phyloP scores from a whole-genome alignment of 1,284 basidiomycete genomes.

The Apiotrichum sp. region DNA sequence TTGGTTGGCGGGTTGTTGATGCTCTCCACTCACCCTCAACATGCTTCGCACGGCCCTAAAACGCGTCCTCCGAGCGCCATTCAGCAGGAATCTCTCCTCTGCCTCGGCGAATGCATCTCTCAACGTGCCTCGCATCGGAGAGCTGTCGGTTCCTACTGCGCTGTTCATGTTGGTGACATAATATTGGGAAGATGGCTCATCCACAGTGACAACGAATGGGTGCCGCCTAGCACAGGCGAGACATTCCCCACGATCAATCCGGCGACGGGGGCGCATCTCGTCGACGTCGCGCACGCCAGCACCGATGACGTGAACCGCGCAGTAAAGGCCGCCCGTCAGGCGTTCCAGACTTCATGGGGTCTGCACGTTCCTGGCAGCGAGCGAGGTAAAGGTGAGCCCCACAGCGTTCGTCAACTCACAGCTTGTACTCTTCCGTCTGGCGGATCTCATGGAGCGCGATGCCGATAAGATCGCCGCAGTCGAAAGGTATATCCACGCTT shows the following conservation, averaged over 20 bases:
- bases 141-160: constrained; percentile 65
- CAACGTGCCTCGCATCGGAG: constrained; percentile 25
- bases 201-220: constrained; percentile 35
- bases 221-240: constrained; percentile 15
- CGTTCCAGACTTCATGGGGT: constrained; percentile 85
- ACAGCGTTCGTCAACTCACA: no score
- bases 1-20: no score
- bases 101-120: constrained; percentile 13
- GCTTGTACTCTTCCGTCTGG: constrained; percentile 67
- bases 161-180: constrained; percentile 61
- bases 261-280: constrained; percentile 54
- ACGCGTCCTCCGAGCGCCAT: no score
- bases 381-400: constrained; percentile 54
- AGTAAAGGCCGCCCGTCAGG: constrained; percentile 69
- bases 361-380: constrained; percentile 76
- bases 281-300: constrained; percentile 32
- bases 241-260: constrained; percentile 31
- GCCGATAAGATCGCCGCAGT: constrained; percentile 61
- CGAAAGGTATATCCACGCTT: constrained; percentile 49
- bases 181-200: neutral
- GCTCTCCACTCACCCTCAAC: no score
- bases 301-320: constrained; percentile 69
- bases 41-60: no score
- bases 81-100: neutral
- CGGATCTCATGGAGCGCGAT: constrained; percentile 83